Evolutionary conservation across 2,329 filamentous ascomycete genomes (phyloP).

Genomic region (Pseudocercospora vitis): DNA sequence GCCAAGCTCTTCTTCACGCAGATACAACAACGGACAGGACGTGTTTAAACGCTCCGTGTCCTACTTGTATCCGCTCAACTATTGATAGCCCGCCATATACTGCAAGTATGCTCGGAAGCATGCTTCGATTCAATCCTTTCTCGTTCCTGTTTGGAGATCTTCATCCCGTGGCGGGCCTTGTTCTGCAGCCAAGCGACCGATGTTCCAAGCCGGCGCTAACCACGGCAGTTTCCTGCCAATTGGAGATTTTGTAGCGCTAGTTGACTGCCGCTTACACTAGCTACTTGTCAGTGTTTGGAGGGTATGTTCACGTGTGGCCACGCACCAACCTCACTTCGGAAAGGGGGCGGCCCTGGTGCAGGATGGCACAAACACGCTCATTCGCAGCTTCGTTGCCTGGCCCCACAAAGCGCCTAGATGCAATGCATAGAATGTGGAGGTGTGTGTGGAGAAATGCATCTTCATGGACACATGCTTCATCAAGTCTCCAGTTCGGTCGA

Average conservation of each 20-base stretch:
- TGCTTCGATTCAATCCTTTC: not conserved
- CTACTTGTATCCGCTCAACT: not conserved
- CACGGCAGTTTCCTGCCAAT: conserved; percentile 7
- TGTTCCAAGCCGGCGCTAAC: not conserved
- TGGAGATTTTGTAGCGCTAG: conserved; percentile 1
- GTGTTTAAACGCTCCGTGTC: too few relatives aligned
- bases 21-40: not conserved
- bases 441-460: too few relatives aligned
- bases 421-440: not conserved
- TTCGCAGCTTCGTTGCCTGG: conserved; percentile 4
- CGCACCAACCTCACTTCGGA: not conserved
- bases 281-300: too few relatives aligned
- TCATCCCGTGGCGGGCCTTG: not conserved
- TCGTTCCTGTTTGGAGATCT: not conserved
- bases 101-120: not conserved
- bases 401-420: not conserved
- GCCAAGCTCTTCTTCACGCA: not conserved
- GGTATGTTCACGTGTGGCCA: too few relatives aligned
- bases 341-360: not conserved
- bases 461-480: not conserved
- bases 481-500: not conserved
- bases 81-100: not conserved
- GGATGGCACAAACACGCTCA: not conserved
- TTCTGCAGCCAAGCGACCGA: not conserved
- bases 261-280: too few relatives aligned